Evolutionary conservation across 1,139 yeast genomes (phyloP).

Genomic region (Suhomyces anneliseae): DNA sequence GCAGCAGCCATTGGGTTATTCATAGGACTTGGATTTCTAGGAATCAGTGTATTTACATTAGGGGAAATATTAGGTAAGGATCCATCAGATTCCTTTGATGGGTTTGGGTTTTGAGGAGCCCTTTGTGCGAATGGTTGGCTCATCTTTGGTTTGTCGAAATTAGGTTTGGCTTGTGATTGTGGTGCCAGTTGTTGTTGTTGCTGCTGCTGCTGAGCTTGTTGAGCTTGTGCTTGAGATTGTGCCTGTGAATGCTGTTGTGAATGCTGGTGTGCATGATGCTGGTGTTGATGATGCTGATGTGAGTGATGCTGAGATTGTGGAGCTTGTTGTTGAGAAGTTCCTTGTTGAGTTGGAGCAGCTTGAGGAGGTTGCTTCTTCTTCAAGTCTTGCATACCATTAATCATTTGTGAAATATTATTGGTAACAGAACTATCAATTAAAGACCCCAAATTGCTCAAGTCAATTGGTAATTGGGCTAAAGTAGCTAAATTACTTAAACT

Average conservation of each 20-base stretch:
- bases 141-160: neutral
- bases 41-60: slow-evolving; percentile 21
- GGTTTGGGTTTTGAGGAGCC: neutral
- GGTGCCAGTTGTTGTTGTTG: neutral
- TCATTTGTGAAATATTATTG: slow-evolving; percentile 6
- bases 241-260: neutral
- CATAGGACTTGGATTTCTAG: slow-evolving; percentile 12
- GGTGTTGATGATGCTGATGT: slow-evolving; percentile 8
- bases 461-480: slow-evolving; percentile 47
- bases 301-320: neutral
- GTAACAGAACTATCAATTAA: slow-evolving; percentile 20
- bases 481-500: slow-evolving; percentile 44
- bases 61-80: slow-evolving; percentile 30
- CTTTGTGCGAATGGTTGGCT: slow-evolving; percentile 6
- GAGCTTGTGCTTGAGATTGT: neutral
- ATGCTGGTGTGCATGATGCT: slow-evolving; percentile 1
- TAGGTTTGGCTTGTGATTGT: neutral
- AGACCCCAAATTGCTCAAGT: slow-evolving; percentile 38
- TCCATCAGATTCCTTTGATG: neutral
- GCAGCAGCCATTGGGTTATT: slow-evolving; percentile 18
- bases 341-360: neutral
- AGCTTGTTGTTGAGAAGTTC: neutral
- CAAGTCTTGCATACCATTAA: neutral
- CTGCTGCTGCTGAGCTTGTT: neutral
- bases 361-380: neutral